Percentiles rank a stretch among this genome's conserved stretches.
Conservation (phyloP, 2,329 filamentous ascomycete genomes). For the Diaporthe sp. region DNA sequence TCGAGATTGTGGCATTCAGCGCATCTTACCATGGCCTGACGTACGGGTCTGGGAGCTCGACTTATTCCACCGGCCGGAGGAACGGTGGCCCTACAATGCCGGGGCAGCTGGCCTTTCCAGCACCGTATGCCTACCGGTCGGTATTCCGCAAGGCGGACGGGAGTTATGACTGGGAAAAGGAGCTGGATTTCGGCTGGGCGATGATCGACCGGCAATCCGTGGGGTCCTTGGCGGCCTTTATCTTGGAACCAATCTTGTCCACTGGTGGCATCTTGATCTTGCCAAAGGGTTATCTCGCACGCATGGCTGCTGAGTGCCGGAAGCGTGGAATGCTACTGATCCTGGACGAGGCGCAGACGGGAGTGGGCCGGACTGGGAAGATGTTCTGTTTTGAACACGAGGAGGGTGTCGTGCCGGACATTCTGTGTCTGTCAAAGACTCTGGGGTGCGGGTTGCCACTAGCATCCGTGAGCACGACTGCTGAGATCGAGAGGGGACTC, state of each 20-base stretch:
- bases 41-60: conserved; percentile 59
- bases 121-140: conserved; percentile 71
- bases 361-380: conserved; percentile 63
- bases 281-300: conserved; percentile 65
- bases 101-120: conserved; percentile 67
- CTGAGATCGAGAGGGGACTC: conserved; percentile 56
- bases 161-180: conserved; percentile 72
- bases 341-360: conserved; percentile 70
- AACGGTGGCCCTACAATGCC: conserved; percentile 59
- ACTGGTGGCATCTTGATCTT: conserved; percentile 66
- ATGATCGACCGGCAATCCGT: conserved; percentile 68
- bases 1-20: conserved; percentile 70
- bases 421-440: conserved; percentile 64
- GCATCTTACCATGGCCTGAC: conserved; percentile 72
- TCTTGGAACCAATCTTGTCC: conserved; percentile 70
- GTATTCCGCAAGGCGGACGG: conserved; percentile 68
- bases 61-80: conserved; percentile 63
- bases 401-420: conserved; percentile 58
- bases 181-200: conserved; percentile 71
- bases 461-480: conserved; percentile 59
- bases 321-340: conserved; percentile 67
- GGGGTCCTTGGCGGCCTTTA: conserved; percentile 70
- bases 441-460: conserved; percentile 64
- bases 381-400: conserved; percentile 70
- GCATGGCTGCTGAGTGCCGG: conserved; percentile 61